Conservation (phyloP, 768 basidiomycete genomes). For the Sistotremastrum niveocremeum region DNA sequence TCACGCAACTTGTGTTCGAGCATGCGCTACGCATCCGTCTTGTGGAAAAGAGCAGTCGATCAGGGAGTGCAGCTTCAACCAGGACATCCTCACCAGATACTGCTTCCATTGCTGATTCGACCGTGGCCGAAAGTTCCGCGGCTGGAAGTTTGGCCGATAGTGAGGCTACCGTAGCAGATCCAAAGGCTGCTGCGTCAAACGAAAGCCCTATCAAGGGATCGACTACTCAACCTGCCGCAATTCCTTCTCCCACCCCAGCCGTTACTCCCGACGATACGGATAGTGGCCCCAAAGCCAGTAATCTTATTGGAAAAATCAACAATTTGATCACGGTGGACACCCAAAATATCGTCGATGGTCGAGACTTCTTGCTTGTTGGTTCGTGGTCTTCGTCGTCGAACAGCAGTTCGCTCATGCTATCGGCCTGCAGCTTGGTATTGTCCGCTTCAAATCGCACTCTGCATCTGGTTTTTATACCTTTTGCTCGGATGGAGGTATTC, state of each 20-base stretch:
- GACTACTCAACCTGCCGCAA: neutral
- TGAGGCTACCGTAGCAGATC: slow-evolving; percentile 1
- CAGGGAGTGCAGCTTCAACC: slow-evolving; percentile 9
- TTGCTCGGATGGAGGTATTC: slow-evolving; percentile 39
- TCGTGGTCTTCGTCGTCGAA: slow-evolving; percentile 16
- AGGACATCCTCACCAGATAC: slow-evolving; percentile 13
- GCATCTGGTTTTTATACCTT: slow-evolving; percentile 26
- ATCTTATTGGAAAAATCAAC: slow-evolving; percentile 29
- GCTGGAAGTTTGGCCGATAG: slow-evolving; percentile 7
- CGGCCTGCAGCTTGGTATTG: slow-evolving; percentile 17
- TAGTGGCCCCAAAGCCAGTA: slow-evolving; percentile 7
- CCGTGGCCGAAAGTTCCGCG: slow-evolving; percentile 2
- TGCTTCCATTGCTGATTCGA: slow-evolving; percentile 7
- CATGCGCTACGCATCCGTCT: slow-evolving; percentile 51
- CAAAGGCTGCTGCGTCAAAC: slow-evolving; percentile 3
- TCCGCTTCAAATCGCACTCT: slow-evolving; percentile 28
- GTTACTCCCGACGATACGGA: neutral
- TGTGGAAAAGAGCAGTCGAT: slow-evolving; percentile 26
- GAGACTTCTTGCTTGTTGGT: slow-evolving; percentile 22
- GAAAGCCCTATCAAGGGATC: slow-evolving; percentile 1
- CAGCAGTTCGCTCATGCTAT: slow-evolving; percentile 9
- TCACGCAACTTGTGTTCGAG: slow-evolving; percentile 41
- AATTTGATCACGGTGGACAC: slow-evolving; percentile 30
- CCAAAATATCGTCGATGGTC: slow-evolving; percentile 22
- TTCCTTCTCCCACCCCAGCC: neutral